Base-by-base conservation (phyloP, 306 rosid genomes). In the Ammopiptanthus mongolicus region DNA sequence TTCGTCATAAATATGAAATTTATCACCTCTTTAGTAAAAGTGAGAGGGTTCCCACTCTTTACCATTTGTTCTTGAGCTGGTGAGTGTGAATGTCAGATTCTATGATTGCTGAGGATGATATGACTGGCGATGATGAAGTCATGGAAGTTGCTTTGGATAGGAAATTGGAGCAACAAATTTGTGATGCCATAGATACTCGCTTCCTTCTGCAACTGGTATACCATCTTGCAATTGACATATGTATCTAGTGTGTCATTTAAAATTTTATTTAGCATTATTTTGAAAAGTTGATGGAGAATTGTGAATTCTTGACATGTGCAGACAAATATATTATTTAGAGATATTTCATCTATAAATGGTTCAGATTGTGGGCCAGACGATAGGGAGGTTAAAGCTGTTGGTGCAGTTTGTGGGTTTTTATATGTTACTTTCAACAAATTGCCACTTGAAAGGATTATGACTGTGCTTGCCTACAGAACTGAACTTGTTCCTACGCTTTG, bases 401-500 rank as follows among this genome's bases (percentile, higher is more conserved):
- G 98, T 67, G 92, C 94, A 41, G 96, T 91, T 31, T 94, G 98
- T 81, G 90, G 94, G 47, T 91, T 94, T 83, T 87, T 94, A 42
- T 91, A 88, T 75, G 98, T 88, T 71, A 83, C 91, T 65, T 94
- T 91, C 84, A 87, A 85, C 80, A 86, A 91, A 51, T 84, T 94
- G 74, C 97, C 97, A 56, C 87, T 84, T 72, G 98, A 91, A 83
- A 87, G 83, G 81, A 89, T 89, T 82, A 94, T 94, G 97, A 94
- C 98, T 58, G 91, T 90, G 51, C 86, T 94, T 57, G 98, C 98
- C 42, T 94, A 91, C 82, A 86, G 98, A 87, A 94, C 98, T 15
- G 93, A 94, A 76, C 93, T 94, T 71, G 97, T 94, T 81, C 91
- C 91, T 21, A 96, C 88, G 80, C 97, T 94, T 46, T 94, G 98